Evolutionary conservation across 176 grass and related monocot genomes (phyloP).

Genomic region (Luzula sylvatica): DNA sequence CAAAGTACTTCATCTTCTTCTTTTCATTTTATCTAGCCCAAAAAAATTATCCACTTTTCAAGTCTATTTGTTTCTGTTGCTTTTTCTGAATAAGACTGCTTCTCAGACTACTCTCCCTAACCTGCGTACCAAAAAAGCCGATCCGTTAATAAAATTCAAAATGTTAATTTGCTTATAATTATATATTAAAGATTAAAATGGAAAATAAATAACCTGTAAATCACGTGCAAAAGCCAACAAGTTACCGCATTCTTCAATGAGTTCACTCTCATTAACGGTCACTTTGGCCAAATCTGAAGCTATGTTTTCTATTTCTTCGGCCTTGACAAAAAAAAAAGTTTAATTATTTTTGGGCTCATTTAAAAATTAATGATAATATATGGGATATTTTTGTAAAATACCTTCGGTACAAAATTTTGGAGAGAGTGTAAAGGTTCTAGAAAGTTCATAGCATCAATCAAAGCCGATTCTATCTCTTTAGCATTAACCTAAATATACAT

Average conservation of each 20-base stretch:
- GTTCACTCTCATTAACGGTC: constrained; percentile 33
- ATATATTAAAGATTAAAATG: constrained; percentile 1
- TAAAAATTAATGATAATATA: background rate
- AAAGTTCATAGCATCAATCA: constrained; percentile 34
- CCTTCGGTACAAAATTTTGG: constrained; percentile 43
- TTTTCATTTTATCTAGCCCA: too few species aligned
- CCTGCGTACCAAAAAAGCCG: constrained; percentile 29
- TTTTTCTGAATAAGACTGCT: constrained; percentile 47
- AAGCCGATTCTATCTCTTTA: constrained; percentile 46
- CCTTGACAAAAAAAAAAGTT: constrained; percentile 18
- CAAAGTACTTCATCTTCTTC: too few species aligned
- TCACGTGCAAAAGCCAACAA: constrained; percentile 46
- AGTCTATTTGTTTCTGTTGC: constrained; percentile 11
- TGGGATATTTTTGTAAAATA: constrained; percentile 5
- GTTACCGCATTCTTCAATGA: constrained; percentile 67
- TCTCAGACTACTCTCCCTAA: constrained; percentile 64
- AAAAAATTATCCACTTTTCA: background rate
- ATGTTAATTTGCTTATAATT: too few species aligned
- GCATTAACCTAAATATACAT: constrained; percentile 43
- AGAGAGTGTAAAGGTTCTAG: constrained; percentile 42
- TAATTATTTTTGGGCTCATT: background rate
- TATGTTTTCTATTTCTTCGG: constrained; percentile 39
- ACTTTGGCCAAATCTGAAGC: constrained; percentile 43
- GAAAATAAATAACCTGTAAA: constrained; percentile 45
- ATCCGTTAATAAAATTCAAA: too few species aligned